phyloP scores from a whole-genome alignment of 305 asterid species.

The Petunia hybrid region DNA sequence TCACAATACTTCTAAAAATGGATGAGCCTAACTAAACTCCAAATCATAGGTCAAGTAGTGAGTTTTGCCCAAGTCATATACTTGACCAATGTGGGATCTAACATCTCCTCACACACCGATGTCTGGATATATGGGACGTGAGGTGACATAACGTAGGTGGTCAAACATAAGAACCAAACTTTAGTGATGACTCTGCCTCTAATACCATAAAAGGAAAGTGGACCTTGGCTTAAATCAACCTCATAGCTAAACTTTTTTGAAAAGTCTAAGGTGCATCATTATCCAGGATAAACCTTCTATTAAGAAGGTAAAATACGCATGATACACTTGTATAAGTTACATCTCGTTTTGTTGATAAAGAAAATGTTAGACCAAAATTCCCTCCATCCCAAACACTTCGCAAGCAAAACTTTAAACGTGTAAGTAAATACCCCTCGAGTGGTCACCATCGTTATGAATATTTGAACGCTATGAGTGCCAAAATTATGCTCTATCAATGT shows the following conservation, averaged over 20 bases:
- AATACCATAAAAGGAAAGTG: not conserved
- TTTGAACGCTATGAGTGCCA: not conserved
- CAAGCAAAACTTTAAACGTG: not conserved
- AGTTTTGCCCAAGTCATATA: not conserved
- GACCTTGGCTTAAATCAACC: not conserved
- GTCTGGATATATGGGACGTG: not conserved
- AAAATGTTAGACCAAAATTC: not conserved
- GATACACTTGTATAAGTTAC: not conserved
- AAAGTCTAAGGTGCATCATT: too few species aligned
- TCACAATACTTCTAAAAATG: not conserved
- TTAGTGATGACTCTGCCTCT: not conserved
- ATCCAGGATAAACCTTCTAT: too few species aligned
- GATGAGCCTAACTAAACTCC: not conserved
- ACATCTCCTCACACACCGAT: not conserved
- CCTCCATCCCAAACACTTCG: not conserved
- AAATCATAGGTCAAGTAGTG: not conserved
- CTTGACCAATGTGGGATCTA: not conserved
- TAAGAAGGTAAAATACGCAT: not conserved
- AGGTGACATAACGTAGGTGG: not conserved
- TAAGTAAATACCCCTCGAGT: not conserved
- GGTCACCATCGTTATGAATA: not conserved
- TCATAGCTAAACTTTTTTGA: not conserved
- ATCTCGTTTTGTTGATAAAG: not conserved
- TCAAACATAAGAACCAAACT: conserved; percentile 4
- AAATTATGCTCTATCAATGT: not conserved